Percentiles rank a stretch among this genome's conserved stretches.
phyloP scores from a whole-genome alignment of 805 yeast species.

The Spathaspora passalidarum region DNA sequence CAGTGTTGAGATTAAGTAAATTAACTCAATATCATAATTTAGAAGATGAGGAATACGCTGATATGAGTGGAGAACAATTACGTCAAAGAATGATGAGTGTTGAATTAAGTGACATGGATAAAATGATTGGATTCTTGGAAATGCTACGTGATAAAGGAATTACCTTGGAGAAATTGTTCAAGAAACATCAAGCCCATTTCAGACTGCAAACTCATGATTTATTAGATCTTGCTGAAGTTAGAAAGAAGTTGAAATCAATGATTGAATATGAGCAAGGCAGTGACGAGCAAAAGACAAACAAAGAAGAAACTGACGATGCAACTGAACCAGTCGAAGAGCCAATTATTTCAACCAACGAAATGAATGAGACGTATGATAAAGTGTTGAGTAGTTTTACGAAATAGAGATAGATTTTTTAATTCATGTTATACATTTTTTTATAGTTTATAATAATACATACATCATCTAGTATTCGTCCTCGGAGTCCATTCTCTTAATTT shows the following conservation, averaged over 20 bases:
- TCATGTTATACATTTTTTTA: not conserved
- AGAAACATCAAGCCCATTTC: slow-evolving; percentile 2
- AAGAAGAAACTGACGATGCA: not conserved
- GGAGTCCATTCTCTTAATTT: slow-evolving; percentile 5
- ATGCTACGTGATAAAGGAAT: slow-evolving; percentile 31
- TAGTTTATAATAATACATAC: not conserved
- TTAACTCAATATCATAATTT: slow-evolving; percentile 19
- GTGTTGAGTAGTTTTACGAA: slow-evolving; percentile 16
- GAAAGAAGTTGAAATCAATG: slow-evolving; percentile 13
- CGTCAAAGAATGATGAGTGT: slow-evolving; percentile 28
- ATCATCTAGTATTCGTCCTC: slow-evolving; percentile 14
- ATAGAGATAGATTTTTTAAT: not conserved
- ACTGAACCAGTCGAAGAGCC: not conserved
- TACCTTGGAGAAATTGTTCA: slow-evolving; percentile 22
- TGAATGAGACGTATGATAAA: slow-evolving; percentile 21
- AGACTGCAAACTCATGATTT: slow-evolving; percentile 8
- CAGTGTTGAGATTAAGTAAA: slow-evolving; percentile 33
- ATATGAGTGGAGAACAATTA: slow-evolving; percentile 37
- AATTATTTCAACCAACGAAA: slow-evolving; percentile 3
- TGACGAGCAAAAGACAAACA: not conserved
- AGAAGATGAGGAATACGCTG: slow-evolving; percentile 9
- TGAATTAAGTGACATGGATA: slow-evolving; percentile 32
- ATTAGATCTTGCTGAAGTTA: slow-evolving; percentile 15
- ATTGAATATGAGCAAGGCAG: slow-evolving; percentile 1
- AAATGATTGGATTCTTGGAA: slow-evolving; percentile 28